Percentiles rank a stretch among this genome's conserved stretches.
Conservation (phyloP, 345 rosid species). For the Noccaea caerulescens region DNA sequence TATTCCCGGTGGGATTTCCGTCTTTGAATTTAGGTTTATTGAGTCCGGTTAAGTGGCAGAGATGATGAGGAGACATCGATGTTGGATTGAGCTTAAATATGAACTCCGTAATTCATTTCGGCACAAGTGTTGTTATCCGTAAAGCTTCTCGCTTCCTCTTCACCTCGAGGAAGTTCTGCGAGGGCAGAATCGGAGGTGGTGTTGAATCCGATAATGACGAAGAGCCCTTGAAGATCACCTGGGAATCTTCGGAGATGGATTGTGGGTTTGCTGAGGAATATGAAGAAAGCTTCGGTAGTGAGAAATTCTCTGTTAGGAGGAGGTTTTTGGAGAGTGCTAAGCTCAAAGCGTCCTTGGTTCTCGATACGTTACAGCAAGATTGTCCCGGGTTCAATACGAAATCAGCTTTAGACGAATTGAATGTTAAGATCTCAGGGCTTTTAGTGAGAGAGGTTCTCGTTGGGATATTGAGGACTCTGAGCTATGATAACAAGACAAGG, state of each 20-base stretch:
- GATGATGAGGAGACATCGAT: slow-evolving; percentile 45
- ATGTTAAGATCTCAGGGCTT: slow-evolving; percentile 65
- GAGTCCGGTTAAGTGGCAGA: slow-evolving; percentile 23
- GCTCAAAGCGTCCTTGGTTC: slow-evolving; percentile 56
- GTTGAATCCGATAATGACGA: slow-evolving; percentile 51
- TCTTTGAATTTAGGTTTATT: slow-evolving; percentile 19
- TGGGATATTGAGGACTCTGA: slow-evolving; percentile 57
- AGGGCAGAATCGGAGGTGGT: slow-evolving; percentile 40
- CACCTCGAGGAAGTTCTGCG: slow-evolving; percentile 50
- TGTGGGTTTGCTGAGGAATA: slow-evolving; percentile 41
- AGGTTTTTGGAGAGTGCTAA: slow-evolving; percentile 49
- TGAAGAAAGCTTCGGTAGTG: slow-evolving; percentile 20
- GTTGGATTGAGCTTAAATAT: slow-evolving; percentile 42
- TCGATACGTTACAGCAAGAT: slow-evolving; percentile 71
- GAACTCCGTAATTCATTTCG: slow-evolving; percentile 50
- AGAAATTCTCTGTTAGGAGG: slow-evolving; percentile 39
- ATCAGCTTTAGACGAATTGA: slow-evolving; percentile 57
- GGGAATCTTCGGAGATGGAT: slow-evolving; percentile 48
- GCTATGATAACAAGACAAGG: slow-evolving; percentile 56
- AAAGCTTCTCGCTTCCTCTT: slow-evolving; percentile 44
- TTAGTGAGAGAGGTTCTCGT: slow-evolving; percentile 82
- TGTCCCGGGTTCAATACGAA: slow-evolving; percentile 72
- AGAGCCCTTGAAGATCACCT: slow-evolving; percentile 60
- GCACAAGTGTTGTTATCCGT: slow-evolving; percentile 42
- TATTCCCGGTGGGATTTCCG: background rate